phyloP scores from a whole-genome alignment of 1,284 basidiomycete species.

The Macrocystidia cucumis region DNA sequence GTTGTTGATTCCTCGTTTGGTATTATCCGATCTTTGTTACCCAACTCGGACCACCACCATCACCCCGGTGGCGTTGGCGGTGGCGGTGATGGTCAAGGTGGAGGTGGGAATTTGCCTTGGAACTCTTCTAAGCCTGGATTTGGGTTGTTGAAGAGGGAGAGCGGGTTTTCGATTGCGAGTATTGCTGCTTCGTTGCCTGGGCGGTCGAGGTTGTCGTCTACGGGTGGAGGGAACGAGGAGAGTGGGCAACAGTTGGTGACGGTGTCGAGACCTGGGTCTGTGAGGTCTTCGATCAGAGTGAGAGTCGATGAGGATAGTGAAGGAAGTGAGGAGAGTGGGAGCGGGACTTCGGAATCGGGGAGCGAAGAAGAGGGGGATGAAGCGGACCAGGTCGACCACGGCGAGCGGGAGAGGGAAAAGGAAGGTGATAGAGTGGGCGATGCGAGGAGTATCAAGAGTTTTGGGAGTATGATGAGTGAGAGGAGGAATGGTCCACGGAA shows the following conservation, averaged over 20 bases:
- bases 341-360: constrained; percentile 10
- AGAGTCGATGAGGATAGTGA: constrained; percentile 22
- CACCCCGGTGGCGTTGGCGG: constrained; percentile 13
- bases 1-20: constrained; percentile 86
- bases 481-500: constrained; percentile 30
- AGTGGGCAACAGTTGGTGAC: constrained; percentile 59
- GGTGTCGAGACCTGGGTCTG: constrained; percentile 51
- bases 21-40: constrained; percentile 63
- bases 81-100: constrained; percentile 5
- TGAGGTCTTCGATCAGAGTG: constrained; percentile 25
- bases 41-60: constrained; percentile 14
- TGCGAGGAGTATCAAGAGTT: constrained; percentile 68
- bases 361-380: constrained; percentile 26
- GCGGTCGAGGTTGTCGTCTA: constrained; percentile 20
- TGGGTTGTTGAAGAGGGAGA: constrained; percentile 61
- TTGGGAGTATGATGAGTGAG: constrained; percentile 73
- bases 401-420: constrained; percentile 19
- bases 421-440: constrained; percentile 34
- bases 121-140: constrained; percentile 41
- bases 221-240: constrained; percentile 44
- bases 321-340: constrained; percentile 20
- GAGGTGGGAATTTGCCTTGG: constrained; percentile 18
- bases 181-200: constrained; percentile 50
- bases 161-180: constrained; percentile 75
- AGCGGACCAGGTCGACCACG: constrained; percentile 25